Conservation (phyloP, 2,329 filamentous ascomycete genomes). For the Ampelomyces quisqualis region DNA sequence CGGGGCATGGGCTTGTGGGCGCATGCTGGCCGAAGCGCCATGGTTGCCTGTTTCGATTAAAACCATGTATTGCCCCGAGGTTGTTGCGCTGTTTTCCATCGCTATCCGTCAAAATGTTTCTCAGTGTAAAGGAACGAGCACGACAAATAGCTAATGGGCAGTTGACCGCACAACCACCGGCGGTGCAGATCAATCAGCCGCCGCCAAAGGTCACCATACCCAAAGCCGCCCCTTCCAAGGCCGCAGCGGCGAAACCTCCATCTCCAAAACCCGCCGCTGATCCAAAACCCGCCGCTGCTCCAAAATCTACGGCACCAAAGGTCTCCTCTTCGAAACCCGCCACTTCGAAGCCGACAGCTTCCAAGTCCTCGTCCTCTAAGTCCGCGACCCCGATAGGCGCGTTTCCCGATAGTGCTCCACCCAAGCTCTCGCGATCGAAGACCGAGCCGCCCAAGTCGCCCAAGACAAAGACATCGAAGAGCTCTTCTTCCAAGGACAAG, state of each 20-base stretch:
- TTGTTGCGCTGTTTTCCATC: conserved; percentile 7
- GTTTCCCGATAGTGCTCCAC: conserved; percentile 8
- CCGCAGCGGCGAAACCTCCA: conserved; percentile 3
- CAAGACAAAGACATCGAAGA: conserved; percentile 6
- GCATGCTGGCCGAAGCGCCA: conserved; percentile 21
- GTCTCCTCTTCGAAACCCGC: conserved; percentile 6
- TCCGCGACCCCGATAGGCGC: conserved; percentile 7
- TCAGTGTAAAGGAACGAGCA: conserved; percentile 23
- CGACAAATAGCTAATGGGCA: conserved; percentile 9
- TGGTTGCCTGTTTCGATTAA: conserved; percentile 9
- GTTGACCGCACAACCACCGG: conserved; percentile 6
- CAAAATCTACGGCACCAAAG: conserved; percentile 4
- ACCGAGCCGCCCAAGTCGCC: conserved; percentile 6
- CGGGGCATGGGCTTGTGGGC: conserved; percentile 11
- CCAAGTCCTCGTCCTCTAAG: conserved; percentile 11
- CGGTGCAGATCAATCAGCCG: conserved; percentile 11
- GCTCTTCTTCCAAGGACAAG: conserved; percentile 6
- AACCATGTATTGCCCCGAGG: conserved; percentile 4
- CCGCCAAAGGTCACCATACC: conserved; percentile 9
- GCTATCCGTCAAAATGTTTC: conserved; percentile 18
- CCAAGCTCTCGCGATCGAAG: conserved; percentile 11
- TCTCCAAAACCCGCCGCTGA: conserved; percentile 8
- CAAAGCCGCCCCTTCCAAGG: conserved; percentile 6
- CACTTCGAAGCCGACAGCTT: conserved; percentile 7
- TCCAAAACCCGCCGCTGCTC: too few species aligned